Evolutionary conservation across 2,329 filamentous ascomycete genomes (phyloP), one percentile per base, ranked within the genome.

Genomic region (Endoconidiophora polonica): DNA sequence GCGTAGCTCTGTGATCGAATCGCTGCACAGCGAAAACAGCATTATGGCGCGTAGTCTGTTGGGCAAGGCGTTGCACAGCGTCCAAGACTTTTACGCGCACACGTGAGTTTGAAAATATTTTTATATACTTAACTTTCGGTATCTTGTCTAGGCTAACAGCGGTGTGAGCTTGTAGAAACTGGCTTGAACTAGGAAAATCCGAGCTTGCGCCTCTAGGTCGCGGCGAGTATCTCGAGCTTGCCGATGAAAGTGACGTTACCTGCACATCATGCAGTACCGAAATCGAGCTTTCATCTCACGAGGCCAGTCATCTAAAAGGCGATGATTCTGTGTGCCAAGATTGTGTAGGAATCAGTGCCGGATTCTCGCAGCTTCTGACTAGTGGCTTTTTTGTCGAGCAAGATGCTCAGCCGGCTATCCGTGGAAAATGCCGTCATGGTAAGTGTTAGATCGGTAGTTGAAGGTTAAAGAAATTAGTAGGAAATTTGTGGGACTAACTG

Each of bases 51-150:
- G 53, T 10, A 39, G 22, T 20, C 20, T 48, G 38, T n/a, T 56
- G 39, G 54, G 54, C 12, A 47, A 54, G 40, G 53, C 49, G 9
- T 24, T 56, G 24, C 54, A 55, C 44, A 24, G 44, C 23, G 53
- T 56, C 18, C 54, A 56, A 37, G 54, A 56, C 33, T 53, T 55
- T 23, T 53, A 52, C 24, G 50, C 50, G 7, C 51, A 56, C 37
- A 52, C 47, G 54, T 56, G 24, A 45, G 54, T 52, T 39, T 4
- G 3, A 23, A 14, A 24, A 23, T 18, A 10, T 42, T 14, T 37
- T 42, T 29, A 18, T 10, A 26, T 26, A 7, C 18, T 43, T 39
- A 14, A 4, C 44, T n/a, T 37, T 6, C 3, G 12, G 16, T 23
- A 22, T 39, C 7, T 20, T 9, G 24, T 6, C 23, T 7, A 14